Conservation (phyloP, 331 rosid species). For the Rhamnella rubrinervis region DNA sequence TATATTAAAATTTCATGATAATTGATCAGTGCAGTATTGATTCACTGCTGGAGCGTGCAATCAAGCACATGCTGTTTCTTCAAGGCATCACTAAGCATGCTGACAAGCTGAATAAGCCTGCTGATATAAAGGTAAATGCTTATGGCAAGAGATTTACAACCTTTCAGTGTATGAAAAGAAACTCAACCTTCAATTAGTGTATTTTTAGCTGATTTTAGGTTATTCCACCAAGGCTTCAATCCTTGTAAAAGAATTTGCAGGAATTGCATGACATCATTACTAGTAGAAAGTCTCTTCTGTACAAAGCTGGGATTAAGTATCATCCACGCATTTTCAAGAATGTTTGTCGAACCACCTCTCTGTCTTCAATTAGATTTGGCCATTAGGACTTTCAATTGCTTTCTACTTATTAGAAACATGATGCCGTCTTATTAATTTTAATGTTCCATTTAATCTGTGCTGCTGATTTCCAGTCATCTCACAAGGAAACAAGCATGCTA, state of each 20-base stretch:
- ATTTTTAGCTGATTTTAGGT: no score
- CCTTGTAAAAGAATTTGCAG: no score
- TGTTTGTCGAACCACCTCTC: no score
- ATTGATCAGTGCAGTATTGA: conserved; percentile 91
- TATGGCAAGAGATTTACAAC: conserved; percentile 4
- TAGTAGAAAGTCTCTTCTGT: background rate
- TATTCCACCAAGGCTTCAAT: no score
- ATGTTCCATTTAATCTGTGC: conserved; percentile 16
- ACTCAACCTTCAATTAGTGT: background rate
- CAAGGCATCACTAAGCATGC: conserved; percentile 93
- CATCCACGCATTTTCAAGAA: background rate
- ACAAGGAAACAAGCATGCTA: conserved; percentile 48
- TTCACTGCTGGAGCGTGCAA: conserved; percentile 88
- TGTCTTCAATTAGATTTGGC: background rate
- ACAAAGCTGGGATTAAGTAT: background rate
- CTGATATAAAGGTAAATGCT: conserved; percentile 58
- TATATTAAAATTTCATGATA: conserved; percentile 33
- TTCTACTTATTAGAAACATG: background rate
- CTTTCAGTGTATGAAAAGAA: conserved; percentile 14
- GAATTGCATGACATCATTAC: no score
- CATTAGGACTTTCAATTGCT: background rate
- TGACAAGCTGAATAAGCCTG: conserved; percentile 70
- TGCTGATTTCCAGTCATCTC: conserved; percentile 58
- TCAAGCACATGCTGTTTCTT: conserved; percentile 95
- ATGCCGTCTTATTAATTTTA: background rate